A percentile compares a stretch with the other conserved stretches of the same genome.
Conservation (phyloP, 306 rosid genomes). For the cucumber (Cucumis sativus) region Cucumber_9930_V3 NC_026661.2:16460501-16461000, state of each 20-base stretch:
- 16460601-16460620: not conserved
- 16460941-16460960: constrained; percentile 8
- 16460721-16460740: not conserved
- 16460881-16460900: not conserved
- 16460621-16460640: not conserved
- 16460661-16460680: not conserved
- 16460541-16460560: not conserved
- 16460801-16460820: not conserved
- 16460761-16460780: not conserved
- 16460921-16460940: not conserved
- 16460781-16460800: not conserved
- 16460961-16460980: not conserved
- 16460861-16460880: not conserved
- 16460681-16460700: not conserved
- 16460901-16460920: not conserved
- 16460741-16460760: not conserved
- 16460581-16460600: not conserved
- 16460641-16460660: not conserved
- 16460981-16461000: constrained; percentile 52
- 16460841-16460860: not conserved
- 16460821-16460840: not conserved
- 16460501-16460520: not conserved
- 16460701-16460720: not conserved
- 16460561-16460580: not conserved
- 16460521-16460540: not conserved